A percentile compares a stretch with the other conserved stretches of the same genome.
phyloP scores from a whole-genome alignment of 345 rosid species.

The Camelina hispida region DNA sequence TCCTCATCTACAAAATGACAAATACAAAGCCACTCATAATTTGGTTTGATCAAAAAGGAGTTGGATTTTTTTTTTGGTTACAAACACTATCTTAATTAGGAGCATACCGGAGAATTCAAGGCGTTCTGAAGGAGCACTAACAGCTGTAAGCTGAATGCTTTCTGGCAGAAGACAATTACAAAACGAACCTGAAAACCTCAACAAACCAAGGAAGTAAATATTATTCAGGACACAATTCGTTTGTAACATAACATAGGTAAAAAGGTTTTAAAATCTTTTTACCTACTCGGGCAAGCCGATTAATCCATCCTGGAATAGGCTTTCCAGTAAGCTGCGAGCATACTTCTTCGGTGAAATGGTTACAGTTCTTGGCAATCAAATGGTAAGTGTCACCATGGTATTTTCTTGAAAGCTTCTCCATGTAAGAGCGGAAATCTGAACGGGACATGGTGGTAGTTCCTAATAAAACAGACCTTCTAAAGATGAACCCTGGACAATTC shows the following conservation, averaged over 20 bases:
- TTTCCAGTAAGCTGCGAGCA: slow-evolving; percentile 74
- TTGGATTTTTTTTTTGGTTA: background rate
- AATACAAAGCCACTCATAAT: slow-evolving; percentile 7
- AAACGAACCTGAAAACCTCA: slow-evolving; percentile 81
- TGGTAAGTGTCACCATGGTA: slow-evolving; percentile 90
- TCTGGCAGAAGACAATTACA: slow-evolving; percentile 93
- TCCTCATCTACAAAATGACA: slow-evolving; percentile 53
- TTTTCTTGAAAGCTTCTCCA: slow-evolving; percentile 75
- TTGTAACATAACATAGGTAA: background rate
- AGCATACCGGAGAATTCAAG: slow-evolving; percentile 72
- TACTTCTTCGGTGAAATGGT: slow-evolving; percentile 90
- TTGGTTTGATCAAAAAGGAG: background rate
- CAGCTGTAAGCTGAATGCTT: slow-evolving; percentile 81
- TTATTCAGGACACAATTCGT: background rate
- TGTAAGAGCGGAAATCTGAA: slow-evolving; percentile 74
- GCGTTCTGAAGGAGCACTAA: slow-evolving; percentile 77
- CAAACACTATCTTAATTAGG: background rate
- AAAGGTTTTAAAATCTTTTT: slow-evolving; percentile 10
- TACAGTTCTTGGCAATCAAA: slow-evolving; percentile 98
- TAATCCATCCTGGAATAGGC: slow-evolving; percentile 95
- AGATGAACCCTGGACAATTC: slow-evolving; percentile 92
- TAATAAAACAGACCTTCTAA: slow-evolving; percentile 75
- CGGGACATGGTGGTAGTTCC: slow-evolving; percentile 73
- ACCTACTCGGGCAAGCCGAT: slow-evolving; percentile 89
- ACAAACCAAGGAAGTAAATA: slow-evolving; percentile 1